Evolutionary conservation across 306 rosid genomes (phyloP).

Genomic region (Casuarina cunninghamiana): DNA sequence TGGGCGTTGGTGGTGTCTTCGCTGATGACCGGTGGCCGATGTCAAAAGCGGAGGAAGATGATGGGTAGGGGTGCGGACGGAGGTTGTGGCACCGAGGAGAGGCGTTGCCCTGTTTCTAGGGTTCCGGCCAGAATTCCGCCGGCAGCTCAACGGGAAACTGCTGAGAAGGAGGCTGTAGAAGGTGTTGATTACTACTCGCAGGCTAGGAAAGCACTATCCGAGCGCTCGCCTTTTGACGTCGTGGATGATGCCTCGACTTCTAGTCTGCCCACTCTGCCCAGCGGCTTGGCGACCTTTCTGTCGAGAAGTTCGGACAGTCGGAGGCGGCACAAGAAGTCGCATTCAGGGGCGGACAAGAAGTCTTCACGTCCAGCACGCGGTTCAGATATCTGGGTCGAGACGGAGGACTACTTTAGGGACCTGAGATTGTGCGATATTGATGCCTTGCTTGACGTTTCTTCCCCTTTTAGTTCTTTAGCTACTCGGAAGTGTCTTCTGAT

Average conservation of each 20-base stretch:
- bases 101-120: conserved; percentile 44
- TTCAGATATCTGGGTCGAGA: conserved; percentile 69
- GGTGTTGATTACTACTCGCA: conserved; percentile 65
- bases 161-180: conserved; percentile 12
- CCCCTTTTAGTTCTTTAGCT: conserved; percentile 39
- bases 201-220: conserved; percentile 71
- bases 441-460: conserved; percentile 50
- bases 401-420: conserved; percentile 77
- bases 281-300: conserved; percentile 61
- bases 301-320: conserved; percentile 60
- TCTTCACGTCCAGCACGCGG: conserved; percentile 47
- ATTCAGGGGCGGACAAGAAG: conserved; percentile 65
- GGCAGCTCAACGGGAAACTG: conserved; percentile 39
- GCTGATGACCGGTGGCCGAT: conserved; percentile 86
- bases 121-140: conserved; percentile 52
- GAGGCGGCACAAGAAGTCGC: conserved; percentile 78
- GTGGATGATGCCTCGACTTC: conserved; percentile 62
- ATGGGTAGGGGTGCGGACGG: conserved; percentile 57
- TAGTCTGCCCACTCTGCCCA: conserved; percentile 62
- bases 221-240: conserved; percentile 75
- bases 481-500: conserved; percentile 47
- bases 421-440: conserved; percentile 66
- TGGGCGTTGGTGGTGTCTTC: conserved; percentile 45
- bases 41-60: conserved; percentile 62
- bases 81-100: conserved; percentile 49